phyloP scores from a whole-genome alignment of 2,329 filamentous ascomycete genomes.

The Exophiala sp. region DNA sequence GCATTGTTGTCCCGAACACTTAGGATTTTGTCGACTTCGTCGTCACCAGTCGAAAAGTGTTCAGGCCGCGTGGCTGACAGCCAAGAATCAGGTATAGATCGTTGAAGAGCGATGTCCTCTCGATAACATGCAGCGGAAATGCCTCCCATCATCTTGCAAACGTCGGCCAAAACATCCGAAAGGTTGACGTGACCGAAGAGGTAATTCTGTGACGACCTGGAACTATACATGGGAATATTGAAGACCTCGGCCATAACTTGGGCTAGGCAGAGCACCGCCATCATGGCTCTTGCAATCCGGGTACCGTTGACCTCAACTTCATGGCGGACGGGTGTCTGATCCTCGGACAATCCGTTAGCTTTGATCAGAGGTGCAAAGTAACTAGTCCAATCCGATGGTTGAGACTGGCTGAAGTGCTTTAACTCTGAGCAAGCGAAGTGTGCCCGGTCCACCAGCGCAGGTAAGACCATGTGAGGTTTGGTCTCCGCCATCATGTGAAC shows the following conservation, averaged over 20 bases:
- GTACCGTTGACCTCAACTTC: slow-evolving; percentile 58
- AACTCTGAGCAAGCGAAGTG: slow-evolving; percentile 64
- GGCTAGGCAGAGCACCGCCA: slow-evolving; percentile 69
- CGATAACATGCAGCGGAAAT: slow-evolving; percentile 74
- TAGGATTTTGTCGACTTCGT: slow-evolving; percentile 39
- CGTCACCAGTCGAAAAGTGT: slow-evolving; percentile 34
- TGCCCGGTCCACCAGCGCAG: slow-evolving; percentile 69
- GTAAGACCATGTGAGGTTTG: slow-evolving; percentile 72
- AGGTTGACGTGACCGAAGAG: slow-evolving; percentile 73
- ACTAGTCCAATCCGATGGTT: slow-evolving; percentile 39
- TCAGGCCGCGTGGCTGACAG: slow-evolving; percentile 43
- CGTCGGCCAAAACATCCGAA: slow-evolving; percentile 71
- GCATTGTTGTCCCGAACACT: slow-evolving; percentile 17
- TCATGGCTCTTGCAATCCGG: slow-evolving; percentile 67
- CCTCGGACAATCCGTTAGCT: slow-evolving; percentile 21
- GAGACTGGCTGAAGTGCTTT: slow-evolving; percentile 54
- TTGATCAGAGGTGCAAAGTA: slow-evolving; percentile 65
- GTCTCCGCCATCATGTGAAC: slow-evolving; percentile 73
- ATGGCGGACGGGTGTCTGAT: slow-evolving; percentile 30
- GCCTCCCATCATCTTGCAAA: slow-evolving; percentile 69
- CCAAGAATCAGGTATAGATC: slow-evolving; percentile 61
- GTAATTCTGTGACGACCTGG: slow-evolving; percentile 55
- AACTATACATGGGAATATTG: slow-evolving; percentile 56
- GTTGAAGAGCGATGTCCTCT: slow-evolving; percentile 73
- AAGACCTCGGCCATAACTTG: slow-evolving; percentile 70